A percentile compares a stretch with the other conserved stretches of the same genome.
Conservation (phyloP, 305 asterid genomes). For the Ilex paraguariensis region DNA sequence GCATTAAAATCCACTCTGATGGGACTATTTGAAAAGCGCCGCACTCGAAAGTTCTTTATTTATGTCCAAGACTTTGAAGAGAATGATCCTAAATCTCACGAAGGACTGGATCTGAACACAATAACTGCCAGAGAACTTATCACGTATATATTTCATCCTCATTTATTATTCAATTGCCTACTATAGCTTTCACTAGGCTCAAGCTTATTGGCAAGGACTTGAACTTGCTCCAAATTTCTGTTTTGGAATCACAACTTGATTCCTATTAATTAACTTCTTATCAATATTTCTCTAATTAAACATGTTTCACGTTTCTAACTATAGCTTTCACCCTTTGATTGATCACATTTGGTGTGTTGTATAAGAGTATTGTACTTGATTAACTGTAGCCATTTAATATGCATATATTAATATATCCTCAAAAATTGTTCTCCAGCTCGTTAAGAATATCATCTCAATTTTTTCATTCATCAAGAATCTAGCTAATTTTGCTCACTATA, state of each 20-base stretch:
- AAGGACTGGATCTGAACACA: slow-evolving; percentile 71
- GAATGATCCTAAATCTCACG: slow-evolving; percentile 74
- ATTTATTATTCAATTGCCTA: slow-evolving; percentile 4
- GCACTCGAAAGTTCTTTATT: slow-evolving; percentile 83
- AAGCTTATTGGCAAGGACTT: slow-evolving; percentile 4
- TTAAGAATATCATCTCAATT: too few relatives aligned
- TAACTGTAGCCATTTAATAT: too few relatives aligned
- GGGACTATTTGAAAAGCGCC: slow-evolving; percentile 91
- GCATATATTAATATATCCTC: too few relatives aligned
- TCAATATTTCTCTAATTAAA: too few relatives aligned
- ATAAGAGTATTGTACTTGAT: too few relatives aligned
- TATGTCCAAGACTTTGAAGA: slow-evolving; percentile 87
- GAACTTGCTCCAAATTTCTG: not conserved
- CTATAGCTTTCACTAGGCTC: slow-evolving; percentile 6
- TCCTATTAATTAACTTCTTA: not conserved
- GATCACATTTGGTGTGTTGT: too few relatives aligned
- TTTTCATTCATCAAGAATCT: too few relatives aligned
- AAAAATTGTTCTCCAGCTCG: too few relatives aligned
- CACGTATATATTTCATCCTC: slow-evolving; percentile 38
- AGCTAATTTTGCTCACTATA: too few relatives aligned
- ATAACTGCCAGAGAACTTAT: slow-evolving; percentile 66
- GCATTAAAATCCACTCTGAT: slow-evolving; percentile 86
- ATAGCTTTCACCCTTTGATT: too few relatives aligned
- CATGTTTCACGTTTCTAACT: too few relatives aligned
- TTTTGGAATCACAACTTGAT: too few relatives aligned